A percentile compares a stretch with the other conserved stretches of the same genome.
Conservation (phyloP, 1,284 basidiomycete genomes). For the Rhodotorula sp. region DNA sequence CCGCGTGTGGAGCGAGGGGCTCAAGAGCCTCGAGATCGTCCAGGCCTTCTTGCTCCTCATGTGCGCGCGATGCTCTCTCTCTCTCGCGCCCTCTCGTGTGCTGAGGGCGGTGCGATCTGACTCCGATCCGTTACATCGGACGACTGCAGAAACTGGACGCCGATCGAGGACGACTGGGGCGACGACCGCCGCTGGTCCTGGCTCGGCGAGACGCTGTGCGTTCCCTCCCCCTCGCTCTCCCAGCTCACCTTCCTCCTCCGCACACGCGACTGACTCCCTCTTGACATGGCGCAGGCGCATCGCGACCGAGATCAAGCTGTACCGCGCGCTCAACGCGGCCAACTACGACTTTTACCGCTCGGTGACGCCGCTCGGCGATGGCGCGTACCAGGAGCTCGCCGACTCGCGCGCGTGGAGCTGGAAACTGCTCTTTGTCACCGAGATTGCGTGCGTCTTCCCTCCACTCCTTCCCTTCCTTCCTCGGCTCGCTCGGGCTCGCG, state of each 20-base stretch:
- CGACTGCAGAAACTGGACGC: conserved; percentile 28
- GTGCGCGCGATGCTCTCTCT: no score
- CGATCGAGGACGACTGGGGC: conserved; percentile 38
- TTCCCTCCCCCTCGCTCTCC: not conserved
- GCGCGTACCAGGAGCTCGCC: conserved; percentile 15
- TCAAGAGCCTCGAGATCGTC: conserved; percentile 37
- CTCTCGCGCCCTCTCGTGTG: no score
- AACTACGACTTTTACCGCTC: conserved; percentile 31
- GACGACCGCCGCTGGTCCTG: conserved; percentile 36
- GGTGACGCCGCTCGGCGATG: conserved; percentile 16
- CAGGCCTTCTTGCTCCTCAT: conserved; percentile 36
- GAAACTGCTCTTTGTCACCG: conserved; percentile 27
- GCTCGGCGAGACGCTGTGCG: conserved; percentile 22
- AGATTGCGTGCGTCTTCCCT: conserved; percentile 24
- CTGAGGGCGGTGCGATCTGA: no score
- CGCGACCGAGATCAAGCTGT: conserved; percentile 39
- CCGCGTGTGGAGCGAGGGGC: conserved; percentile 30
- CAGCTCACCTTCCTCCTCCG: not conserved
- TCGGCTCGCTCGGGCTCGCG: fast-evolving
- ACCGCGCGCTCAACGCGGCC: conserved; percentile 24
- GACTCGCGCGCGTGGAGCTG: conserved; percentile 27
- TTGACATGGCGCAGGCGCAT: conserved; percentile 7
- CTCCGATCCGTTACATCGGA: no score
- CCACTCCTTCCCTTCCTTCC: not conserved
- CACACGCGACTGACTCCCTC: not conserved